A percentile compares a stretch with the other conserved stretches of the same genome.
Conservation (phyloP, 768 basidiomycete genomes). For the Peribolospora kevripleyi region DNA sequence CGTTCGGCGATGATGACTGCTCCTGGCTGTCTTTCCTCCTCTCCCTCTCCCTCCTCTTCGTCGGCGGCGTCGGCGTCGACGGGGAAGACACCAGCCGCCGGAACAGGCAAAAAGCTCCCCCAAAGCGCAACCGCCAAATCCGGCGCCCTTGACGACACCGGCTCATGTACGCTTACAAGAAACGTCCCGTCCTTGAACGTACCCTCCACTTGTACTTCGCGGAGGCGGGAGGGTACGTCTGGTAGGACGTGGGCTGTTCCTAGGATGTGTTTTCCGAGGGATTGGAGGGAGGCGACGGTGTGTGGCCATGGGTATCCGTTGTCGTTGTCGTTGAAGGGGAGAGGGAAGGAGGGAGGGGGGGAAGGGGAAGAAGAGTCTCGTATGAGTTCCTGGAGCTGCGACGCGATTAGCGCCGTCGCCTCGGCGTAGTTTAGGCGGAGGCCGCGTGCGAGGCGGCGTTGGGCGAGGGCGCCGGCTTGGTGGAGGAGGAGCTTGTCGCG, state of each 20-base stretch:
- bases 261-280: constrained; percentile 65
- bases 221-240: constrained; percentile 44
- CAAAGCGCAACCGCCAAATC: constrained; percentile 66
- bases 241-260: constrained; percentile 74
- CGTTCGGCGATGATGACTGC: constrained; percentile 39
- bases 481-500: constrained; percentile 50
- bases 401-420: constrained; percentile 66
- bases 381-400: constrained; percentile 61
- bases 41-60: constrained; percentile 7
- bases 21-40: constrained; percentile 38
- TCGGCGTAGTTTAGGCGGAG: constrained; percentile 66
- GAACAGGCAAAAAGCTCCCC: constrained; percentile 74
- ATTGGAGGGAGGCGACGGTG: too few relatives aligned
- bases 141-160: constrained; percentile 62
- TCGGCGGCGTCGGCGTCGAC: constrained; percentile 23
- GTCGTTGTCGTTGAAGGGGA: too few relatives aligned
- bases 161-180: constrained; percentile 91
- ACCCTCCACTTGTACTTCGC: constrained; percentile 43
- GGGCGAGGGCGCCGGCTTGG: constrained; percentile 66
- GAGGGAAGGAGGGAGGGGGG: not conserved
- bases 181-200: constrained; percentile 28
- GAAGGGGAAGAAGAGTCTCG: not conserved
- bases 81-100: constrained; percentile 41
- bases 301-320: too few relatives aligned
- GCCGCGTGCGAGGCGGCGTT: constrained; percentile 85